A percentile compares a stretch with the other conserved stretches of the same genome.
These are phyloP conservation scores for Avena insularis DNA, from an alignment of 176 grass and related monocot genomes.

Conservation along the genomic window DNA sequence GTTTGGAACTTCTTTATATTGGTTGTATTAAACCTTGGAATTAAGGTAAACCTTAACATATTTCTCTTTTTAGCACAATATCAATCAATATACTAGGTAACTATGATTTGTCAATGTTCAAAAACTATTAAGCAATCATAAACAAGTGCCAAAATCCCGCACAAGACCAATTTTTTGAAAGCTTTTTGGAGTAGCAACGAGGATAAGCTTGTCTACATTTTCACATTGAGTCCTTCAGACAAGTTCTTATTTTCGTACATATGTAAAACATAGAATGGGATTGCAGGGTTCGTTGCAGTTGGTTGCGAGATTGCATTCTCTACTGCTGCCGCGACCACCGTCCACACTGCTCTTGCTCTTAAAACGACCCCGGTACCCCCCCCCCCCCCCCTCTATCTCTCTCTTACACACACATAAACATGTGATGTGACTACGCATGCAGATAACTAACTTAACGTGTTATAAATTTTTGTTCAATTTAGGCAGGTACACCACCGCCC, in stretches of 20 bases:
- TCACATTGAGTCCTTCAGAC: not conserved
- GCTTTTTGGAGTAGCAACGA: not conserved
- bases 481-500: constrained; percentile 33
- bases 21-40: not conserved
- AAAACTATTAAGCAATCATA: not conserved
- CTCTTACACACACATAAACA: not conserved
- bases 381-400: too few relatives aligned
- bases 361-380: constrained; percentile 49
- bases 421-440: not conserved
- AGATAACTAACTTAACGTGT: not conserved
- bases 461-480: not conserved
- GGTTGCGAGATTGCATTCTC: constrained; percentile 48
- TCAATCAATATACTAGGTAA: not conserved
- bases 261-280: not conserved
- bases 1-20: not conserved
- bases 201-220: not conserved
- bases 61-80: too few relatives aligned
- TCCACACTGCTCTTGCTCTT: constrained; percentile 42
- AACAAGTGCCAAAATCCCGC: not conserved
- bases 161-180: not conserved
- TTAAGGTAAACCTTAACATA: not conserved
- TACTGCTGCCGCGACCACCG: not conserved
- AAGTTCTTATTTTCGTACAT: not conserved
- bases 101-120: not conserved
- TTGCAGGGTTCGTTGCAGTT: constrained; percentile 52